Conservation (phyloP, 148 eudicot genomes). For the Vaccinium darrowii region DNA sequence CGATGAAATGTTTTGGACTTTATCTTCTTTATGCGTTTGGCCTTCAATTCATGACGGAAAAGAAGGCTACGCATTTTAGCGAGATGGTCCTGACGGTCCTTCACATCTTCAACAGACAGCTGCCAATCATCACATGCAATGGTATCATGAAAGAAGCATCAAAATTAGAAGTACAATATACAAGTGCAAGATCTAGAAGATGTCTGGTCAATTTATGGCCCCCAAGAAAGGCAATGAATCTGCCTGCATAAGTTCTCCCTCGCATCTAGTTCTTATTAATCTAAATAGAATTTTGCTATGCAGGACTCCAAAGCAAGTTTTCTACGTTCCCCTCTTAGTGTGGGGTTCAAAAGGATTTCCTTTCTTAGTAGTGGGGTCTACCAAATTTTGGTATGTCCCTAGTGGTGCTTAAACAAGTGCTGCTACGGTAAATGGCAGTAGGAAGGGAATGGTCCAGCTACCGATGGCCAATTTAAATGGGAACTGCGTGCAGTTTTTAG, state of each 20-base stretch:
- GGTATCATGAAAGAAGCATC: conserved; percentile 7
- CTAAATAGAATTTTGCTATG: neutral
- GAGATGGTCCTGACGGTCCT: conserved; percentile 64
- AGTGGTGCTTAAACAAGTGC: no score
- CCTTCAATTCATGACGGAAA: conserved; percentile 85
- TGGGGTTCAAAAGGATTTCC: neutral
- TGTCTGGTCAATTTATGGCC: neutral
- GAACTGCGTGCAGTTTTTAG: neutral
- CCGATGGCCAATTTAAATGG: no score
- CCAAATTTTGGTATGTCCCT: no score
- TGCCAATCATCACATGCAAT: conserved; percentile 26
- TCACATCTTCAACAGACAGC: conserved; percentile 79
- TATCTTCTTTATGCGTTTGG: conserved; percentile 75
- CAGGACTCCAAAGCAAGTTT: neutral
- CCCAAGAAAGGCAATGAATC: neutral
- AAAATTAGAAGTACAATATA: neutral
- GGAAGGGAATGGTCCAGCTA: no score
- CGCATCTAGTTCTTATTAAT: neutral
- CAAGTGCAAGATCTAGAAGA: neutral
- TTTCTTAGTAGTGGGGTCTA: neutral
- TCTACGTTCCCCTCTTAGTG: neutral
- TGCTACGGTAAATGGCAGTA: no score
- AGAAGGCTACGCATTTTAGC: conserved; percentile 96
- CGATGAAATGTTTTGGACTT: conserved; percentile 90
- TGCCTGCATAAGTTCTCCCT: neutral